These are phyloP conservation scores for Trichoderma sp. DNA, from an alignment of 2,329 filamentous ascomycete genomes.

Conservation along the genomic window DNA sequence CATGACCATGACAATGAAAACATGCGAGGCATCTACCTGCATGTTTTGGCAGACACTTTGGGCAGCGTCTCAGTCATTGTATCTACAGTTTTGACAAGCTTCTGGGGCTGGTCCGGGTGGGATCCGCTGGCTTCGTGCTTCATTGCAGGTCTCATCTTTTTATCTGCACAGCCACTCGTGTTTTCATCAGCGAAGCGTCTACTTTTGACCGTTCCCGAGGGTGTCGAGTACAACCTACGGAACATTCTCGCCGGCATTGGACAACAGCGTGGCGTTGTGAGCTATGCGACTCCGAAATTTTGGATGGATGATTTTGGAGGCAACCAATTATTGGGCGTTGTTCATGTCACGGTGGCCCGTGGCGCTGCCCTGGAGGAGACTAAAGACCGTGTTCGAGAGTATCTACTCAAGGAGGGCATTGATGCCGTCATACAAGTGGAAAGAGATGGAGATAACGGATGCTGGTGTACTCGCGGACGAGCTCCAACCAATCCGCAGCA, in stretches of 20 bases:
- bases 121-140: constrained; percentile 92
- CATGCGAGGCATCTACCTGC: constrained; percentile 95
- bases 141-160: constrained; percentile 89
- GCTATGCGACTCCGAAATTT: constrained; percentile 85
- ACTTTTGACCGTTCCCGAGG: constrained; percentile 79
- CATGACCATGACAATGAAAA: constrained; percentile 84
- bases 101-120: constrained; percentile 89
- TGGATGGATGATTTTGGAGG: constrained; percentile 76
- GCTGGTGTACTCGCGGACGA: constrained; percentile 55
- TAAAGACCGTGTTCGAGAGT: constrained; percentile 71
- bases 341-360: constrained; percentile 78
- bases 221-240: constrained; percentile 83
- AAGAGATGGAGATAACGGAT: constrained; percentile 70
- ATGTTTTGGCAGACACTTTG: constrained; percentile 91
- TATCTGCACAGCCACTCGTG: constrained; percentile 88
- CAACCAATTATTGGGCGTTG: constrained; percentile 72
- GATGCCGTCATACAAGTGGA: constrained; percentile 88
- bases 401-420: constrained; percentile 70
- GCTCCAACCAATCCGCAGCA: constrained; percentile 27
- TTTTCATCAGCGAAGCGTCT: constrained; percentile 80
- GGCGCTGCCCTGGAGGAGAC: constrained; percentile 80
- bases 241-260: constrained; percentile 83
- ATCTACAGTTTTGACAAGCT: constrained; percentile 83
- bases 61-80: constrained; percentile 93
- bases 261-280: constrained; percentile 78